phyloP scores from a whole-genome alignment of 208 protist genomes.

The Strigomonas oncopelti region DNA sequence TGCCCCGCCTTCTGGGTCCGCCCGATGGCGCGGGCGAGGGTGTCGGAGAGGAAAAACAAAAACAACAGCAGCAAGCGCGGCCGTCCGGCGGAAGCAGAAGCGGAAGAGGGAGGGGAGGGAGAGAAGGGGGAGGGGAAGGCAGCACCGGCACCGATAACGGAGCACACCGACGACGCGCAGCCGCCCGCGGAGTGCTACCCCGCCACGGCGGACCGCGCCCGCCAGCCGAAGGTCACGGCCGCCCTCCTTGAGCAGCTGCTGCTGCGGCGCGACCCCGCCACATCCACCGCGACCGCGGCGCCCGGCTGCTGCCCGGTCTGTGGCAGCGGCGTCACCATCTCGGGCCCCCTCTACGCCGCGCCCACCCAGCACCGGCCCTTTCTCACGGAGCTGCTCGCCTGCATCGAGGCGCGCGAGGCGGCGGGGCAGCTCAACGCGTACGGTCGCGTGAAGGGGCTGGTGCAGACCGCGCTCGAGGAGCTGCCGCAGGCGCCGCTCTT shows the following conservation, averaged over 20 bases:
- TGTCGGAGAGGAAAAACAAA: constrained; percentile 12
- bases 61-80: constrained; percentile 18
- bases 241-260: constrained; percentile 30
- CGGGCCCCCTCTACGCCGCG: constrained; percentile 92
- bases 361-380: constrained; percentile 87
- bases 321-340: constrained; percentile 67
- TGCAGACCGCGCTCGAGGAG: constrained; percentile 81
- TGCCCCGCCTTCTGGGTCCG: constrained; percentile 93
- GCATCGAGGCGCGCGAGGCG: constrained; percentile 65
- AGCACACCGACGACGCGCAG: background rate
- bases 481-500: constrained; percentile 87
- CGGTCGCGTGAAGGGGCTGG: constrained; percentile 80
- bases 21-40: constrained; percentile 70
- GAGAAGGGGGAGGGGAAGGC: constrained; percentile 1
- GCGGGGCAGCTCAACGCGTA: constrained; percentile 46
- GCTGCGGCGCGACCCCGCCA: background rate
- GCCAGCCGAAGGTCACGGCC: constrained; percentile 42
- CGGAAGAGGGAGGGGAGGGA: background rate
- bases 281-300: background rate
- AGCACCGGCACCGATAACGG: background rate
- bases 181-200: constrained; percentile 39
- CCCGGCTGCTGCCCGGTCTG: constrained; percentile 67
- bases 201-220: constrained; percentile 28
- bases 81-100: constrained; percentile 12
- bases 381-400: constrained; percentile 56